Conservation (phyloP, 306 rosid genomes). For the Ormosia semicastrata region DNA sequence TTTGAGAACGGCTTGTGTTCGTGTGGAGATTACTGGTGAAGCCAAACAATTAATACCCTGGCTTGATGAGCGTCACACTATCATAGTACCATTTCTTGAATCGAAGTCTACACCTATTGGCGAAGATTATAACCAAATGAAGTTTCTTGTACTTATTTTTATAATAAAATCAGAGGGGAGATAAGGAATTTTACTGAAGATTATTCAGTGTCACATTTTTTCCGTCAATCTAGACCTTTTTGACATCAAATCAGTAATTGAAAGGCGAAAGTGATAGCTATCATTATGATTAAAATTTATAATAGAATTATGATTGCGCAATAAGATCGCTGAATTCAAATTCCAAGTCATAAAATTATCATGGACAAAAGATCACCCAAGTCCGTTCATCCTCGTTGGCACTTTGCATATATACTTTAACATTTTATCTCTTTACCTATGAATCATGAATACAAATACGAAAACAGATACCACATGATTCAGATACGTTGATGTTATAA, state of each 20-base stretch:
- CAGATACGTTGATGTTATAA: too few relatives aligned
- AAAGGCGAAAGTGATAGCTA: too few relatives aligned
- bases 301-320: too few relatives aligned
- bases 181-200: background rate
- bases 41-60: background rate
- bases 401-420: too few relatives aligned
- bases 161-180: background rate
- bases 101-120: background rate
- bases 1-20: conserved; percentile 58
- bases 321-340: too few relatives aligned
- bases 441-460: too few relatives aligned
- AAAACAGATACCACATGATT: too few relatives aligned
- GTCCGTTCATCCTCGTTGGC: too few relatives aligned
- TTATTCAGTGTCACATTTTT: background rate
- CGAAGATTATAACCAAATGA: background rate
- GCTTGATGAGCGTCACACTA: background rate
- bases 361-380: too few relatives aligned
- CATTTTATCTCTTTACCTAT: too few relatives aligned
- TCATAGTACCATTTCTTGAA: background rate
- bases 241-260: background rate
- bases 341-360: too few relatives aligned
- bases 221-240: background rate
- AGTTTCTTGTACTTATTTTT: background rate
- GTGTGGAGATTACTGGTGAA: conserved; percentile 68
- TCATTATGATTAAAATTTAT: too few relatives aligned